phyloP scores from a whole-genome alignment of 495 filamentous ascomycete species.

The Pyrenopolyporus hunteri region DNA sequence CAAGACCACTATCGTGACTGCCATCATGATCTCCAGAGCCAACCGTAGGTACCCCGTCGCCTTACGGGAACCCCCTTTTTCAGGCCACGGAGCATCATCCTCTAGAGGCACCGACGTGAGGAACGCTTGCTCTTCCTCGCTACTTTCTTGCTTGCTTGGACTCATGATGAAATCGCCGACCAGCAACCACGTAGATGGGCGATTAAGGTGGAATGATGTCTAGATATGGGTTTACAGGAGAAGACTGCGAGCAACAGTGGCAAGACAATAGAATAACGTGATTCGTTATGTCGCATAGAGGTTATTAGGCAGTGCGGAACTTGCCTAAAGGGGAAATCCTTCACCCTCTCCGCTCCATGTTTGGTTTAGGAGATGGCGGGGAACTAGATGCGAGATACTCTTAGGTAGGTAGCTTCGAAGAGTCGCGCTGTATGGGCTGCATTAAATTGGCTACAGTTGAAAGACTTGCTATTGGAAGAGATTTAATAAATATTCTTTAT shows the following conservation, averaged over 20 bases:
- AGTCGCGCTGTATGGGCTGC: neutral
- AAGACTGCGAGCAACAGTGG: neutral
- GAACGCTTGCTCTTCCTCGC: slow-evolving; percentile 46
- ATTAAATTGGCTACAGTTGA: neutral
- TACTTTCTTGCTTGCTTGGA: slow-evolving; percentile 27
- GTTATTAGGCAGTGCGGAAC: slow-evolving; percentile 21
- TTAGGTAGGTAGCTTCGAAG: too few species aligned
- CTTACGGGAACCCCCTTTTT: neutral
- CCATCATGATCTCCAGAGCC: slow-evolving; percentile 37
- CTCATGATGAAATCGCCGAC: slow-evolving; percentile 21
- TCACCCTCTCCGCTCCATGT: slow-evolving; percentile 28
- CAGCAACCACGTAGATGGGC: neutral
- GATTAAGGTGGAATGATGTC: neutral
- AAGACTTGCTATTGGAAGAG: too few species aligned
- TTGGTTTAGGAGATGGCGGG: slow-evolving; percentile 12
- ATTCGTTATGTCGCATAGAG: neutral
- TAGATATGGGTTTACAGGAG: neutral
- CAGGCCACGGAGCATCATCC: slow-evolving; percentile 20
- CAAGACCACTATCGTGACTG: slow-evolving; percentile 23
- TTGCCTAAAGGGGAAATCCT: slow-evolving; percentile 26
- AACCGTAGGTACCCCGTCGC: slow-evolving; percentile 31
- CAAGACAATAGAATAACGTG: neutral
- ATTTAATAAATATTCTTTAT: too few species aligned
- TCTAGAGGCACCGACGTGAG: slow-evolving; percentile 18
- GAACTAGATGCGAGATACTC: too few species aligned